Evolutionary conservation across 2,329 filamentous ascomycete species (phyloP), one percentile per base, ranked within the genome.

Genomic region (Alternaria gansuensis): DNA sequence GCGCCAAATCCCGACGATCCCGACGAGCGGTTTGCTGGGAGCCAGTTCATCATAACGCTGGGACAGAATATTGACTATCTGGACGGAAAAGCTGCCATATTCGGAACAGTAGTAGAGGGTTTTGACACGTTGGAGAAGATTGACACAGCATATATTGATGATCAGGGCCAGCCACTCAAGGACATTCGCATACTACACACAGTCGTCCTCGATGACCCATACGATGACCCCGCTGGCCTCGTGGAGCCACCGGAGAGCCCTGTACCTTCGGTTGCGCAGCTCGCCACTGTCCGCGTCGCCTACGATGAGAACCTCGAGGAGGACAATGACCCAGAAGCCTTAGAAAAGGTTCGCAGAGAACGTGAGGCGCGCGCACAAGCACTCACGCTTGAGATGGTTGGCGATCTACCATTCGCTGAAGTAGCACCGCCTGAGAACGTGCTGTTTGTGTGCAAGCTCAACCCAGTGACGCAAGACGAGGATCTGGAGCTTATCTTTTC

Each of bases 401-500:
- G 95, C 41, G 95, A 99, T 76, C 82, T 99, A 58, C 95, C 95
- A 4, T 99, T 97, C 77, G 95, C 95, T 59, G 95, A 99, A 79
- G 93, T 99, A 69, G 96, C 94, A 70, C 95, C 95, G 4, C 95
- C 95, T 0, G 95, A 99, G 80, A 98, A 99, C 77, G 89, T 99
- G 13, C 84, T 99, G 2, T 99, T 99, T 75, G 93, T 99, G 41
- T 99, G 95, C 88, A 99, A 99, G 77, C 84, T 99, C 41, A 99
- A 99, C 70, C 95, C 95, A 0, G 93, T 99, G 45, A 99, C 95
- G 9, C 90, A 92, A 73, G 94, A 97, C 72, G 90, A 96, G 72
- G 95, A 99, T 75, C 83, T 99, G 45, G 90, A 97, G 75, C 85
- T 98, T 65, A 98, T 99, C 63, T 99, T 99, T 79, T 94, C 92